phyloP scores from a whole-genome alignment of 2,329 filamentous ascomycete genomes.

The Chaetothyriales sp. region DNA sequence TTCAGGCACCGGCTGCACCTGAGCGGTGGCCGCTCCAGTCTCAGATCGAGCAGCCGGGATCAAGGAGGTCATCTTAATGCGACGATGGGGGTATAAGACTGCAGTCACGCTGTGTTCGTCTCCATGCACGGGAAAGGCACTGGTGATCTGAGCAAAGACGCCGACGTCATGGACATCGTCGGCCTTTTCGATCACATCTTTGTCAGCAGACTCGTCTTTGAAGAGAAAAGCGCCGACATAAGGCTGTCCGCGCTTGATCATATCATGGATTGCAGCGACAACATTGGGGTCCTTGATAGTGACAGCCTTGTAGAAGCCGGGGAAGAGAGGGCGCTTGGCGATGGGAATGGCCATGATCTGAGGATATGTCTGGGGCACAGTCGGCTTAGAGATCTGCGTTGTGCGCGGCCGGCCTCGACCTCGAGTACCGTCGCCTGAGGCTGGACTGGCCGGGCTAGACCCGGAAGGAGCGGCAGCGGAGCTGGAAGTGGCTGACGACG shows the following conservation, averaged over 20 bases:
- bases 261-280: constrained; percentile 80
- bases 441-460: constrained; percentile 2
- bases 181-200: constrained; percentile 77
- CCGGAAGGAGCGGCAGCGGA: too few relatives aligned
- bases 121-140: constrained; percentile 78
- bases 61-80: constrained; percentile 77
- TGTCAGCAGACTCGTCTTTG: constrained; percentile 88
- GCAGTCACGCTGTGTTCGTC: constrained; percentile 77
- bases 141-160: constrained; percentile 95
- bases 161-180: constrained; percentile 92
- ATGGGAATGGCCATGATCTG: constrained; percentile 97
- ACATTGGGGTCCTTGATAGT: constrained; percentile 90
- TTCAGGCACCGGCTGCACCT: constrained; percentile 24
- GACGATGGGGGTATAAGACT: constrained; percentile 86
- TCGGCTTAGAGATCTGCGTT: constrained; percentile 66
- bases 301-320: constrained; percentile 97
- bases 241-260: constrained; percentile 90
- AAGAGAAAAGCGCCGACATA: constrained; percentile 95
- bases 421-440: constrained; percentile 24
- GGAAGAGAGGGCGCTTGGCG: constrained; percentile 81
- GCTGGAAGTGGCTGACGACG: too few relatives aligned
- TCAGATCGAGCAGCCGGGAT: constrained; percentile 46
- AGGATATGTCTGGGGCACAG: constrained; percentile 86
- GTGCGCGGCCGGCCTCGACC: constrained; percentile 47
- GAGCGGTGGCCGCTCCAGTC: constrained; percentile 20